These are phyloP conservation scores for Melampsora larici-populina DNA, from an alignment of 1,284 basidiomycete species.

Conservation along the genomic window DNA sequence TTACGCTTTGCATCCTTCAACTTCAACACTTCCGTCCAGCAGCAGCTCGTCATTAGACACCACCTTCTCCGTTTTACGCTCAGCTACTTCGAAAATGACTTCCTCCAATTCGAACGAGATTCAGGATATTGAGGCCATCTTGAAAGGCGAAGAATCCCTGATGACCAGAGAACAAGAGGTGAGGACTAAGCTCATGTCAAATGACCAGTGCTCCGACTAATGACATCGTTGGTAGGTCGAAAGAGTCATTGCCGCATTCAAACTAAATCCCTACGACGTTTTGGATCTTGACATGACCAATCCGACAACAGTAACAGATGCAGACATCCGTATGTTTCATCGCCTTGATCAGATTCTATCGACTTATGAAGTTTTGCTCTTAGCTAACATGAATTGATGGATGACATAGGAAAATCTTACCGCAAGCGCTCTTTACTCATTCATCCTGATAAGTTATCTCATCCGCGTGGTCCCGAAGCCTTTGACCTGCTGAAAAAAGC, in stretches of 20 bases:
- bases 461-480: slow-evolving; percentile 39
- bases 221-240: slow-evolving; percentile 9
- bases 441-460: slow-evolving; percentile 41
- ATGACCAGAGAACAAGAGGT: slow-evolving; percentile 37
- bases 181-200: background rate
- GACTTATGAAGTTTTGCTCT: no score
- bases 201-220: background rate
- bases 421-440: slow-evolving; percentile 37
- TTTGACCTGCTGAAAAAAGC: slow-evolving; percentile 41
- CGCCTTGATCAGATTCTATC: background rate
- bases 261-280: slow-evolving; percentile 37
- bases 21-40: no score
- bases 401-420: slow-evolving; percentile 20
- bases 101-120: background rate
- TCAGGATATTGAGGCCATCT: slow-evolving; percentile 26
- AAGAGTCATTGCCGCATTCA: slow-evolving; percentile 31
- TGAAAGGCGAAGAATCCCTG: slow-evolving; percentile 37
- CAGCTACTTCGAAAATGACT: no score
- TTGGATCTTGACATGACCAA: slow-evolving; percentile 25
- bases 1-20: no score
- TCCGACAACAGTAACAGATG: slow-evolving; percentile 10
- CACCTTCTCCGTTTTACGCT: background rate
- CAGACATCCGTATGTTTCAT: slow-evolving; percentile 20
- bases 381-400: no score
- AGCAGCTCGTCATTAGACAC: background rate